phyloP scores from a whole-genome alignment of 305 asterid species.

The Ajuga reptans region DNA sequence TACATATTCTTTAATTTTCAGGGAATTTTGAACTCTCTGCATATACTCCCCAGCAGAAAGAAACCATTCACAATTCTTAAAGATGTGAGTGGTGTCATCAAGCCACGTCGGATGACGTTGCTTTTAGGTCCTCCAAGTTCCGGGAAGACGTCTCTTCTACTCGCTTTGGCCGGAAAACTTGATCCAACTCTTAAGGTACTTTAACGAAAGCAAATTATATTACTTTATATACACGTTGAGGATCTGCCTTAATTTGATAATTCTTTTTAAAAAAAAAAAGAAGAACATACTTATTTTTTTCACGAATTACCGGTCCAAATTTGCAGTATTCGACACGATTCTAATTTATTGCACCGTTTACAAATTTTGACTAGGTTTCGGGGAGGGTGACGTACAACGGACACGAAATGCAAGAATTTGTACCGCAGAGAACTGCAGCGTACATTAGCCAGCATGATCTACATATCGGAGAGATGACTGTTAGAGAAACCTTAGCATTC shows the following conservation, averaged over 20 bases:
- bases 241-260: no score
- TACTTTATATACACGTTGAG: no score
- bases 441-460: conserved; percentile 33
- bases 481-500: conserved; percentile 29
- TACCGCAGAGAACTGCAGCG: conserved; percentile 31
- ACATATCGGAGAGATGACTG: conserved; percentile 36
- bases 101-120: conserved; percentile 48
- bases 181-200: conserved; percentile 34
- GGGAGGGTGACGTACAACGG: conserved; percentile 45
- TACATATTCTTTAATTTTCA: background rate
- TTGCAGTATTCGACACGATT: background rate
- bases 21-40: conserved; percentile 36
- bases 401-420: conserved; percentile 34
- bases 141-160: conserved; percentile 41
- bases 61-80: conserved; percentile 40
- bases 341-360: background rate
- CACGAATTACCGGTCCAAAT: background rate
- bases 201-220: background rate
- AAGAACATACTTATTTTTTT: no score
- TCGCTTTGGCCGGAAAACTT: conserved; percentile 49
- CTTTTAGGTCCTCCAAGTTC: conserved; percentile 58
- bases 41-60: conserved; percentile 32
- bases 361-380: conserved; percentile 18
- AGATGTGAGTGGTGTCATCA: conserved; percentile 45
- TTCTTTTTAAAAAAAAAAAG: no score